Base-by-base conservation (phyloP, 176 grass and related monocot genomes). In the Phoenix dactylifera region DNA sequence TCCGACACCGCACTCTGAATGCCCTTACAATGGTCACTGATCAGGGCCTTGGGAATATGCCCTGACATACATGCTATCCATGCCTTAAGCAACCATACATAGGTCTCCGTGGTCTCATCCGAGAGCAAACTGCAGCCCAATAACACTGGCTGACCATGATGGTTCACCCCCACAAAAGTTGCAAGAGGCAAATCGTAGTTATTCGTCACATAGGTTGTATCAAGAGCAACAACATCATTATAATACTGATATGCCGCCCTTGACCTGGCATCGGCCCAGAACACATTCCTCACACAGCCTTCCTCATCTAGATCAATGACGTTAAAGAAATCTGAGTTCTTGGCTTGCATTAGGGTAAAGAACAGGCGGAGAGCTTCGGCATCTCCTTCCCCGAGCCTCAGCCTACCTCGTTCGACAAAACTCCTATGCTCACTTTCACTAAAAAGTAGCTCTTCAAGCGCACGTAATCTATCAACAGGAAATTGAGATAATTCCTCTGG, bases 291-390 rank as follows among this genome's bases (percentile, higher is more conserved):
- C 57, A 71, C 50, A 68, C 69, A 70, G 15, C 92, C 87, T 73
- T 91, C 87, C 56, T 85, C 78, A 48, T 97, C 93, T 67, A 97
- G 72, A 83, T 91, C 93, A 20, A 91, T 76, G 6, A 88, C 75
- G 54, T 82, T 85, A 72, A 88, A 97, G 74, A 97, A 97, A 59
- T 77, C 88, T 17, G 84, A 63, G 83, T 88, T 97, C 74, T 88
- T 97, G 5, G 93, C 93, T 26, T 97, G 93, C 93, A 97, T 97
- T 62, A 78, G 76, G 6, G 93, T 97, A 51, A 92, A 88, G 78
- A 97, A 97, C 69, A 97, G 68, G 16, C 84, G 64, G 68, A 91
- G 74, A 24, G 87, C 76, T 78, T 97, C 93, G 16, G 87, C 77
- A 88, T 92, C 87, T 49, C 93, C 87, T 77, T 67, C 77, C 16